Evolutionary conservation across 768 basidiomycete genomes (phyloP).

Genomic region (Boletellus ananas): DNA sequence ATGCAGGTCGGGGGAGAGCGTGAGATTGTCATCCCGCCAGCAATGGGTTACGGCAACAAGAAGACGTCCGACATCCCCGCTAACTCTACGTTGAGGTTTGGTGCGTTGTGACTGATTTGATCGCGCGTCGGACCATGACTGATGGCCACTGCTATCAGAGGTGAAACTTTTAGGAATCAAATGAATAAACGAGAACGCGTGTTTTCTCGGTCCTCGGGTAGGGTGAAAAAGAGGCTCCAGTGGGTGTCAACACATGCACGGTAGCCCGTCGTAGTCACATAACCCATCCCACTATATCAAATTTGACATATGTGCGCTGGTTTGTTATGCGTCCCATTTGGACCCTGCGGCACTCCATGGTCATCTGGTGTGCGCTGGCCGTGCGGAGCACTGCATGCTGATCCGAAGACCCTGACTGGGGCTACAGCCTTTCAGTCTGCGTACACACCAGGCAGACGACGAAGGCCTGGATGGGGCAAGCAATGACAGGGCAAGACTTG

Average conservation of each 20-base stretch:
- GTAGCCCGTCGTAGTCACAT: constrained; percentile 15
- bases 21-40: constrained; percentile 66
- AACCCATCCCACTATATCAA: constrained; percentile 27
- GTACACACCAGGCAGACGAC: constrained; percentile 5
- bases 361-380: constrained; percentile 20
- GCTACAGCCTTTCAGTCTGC: constrained; percentile 1
- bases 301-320: constrained; percentile 18
- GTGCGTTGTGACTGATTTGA: constrained; percentile 39
- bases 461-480: not conserved
- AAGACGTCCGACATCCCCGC: constrained; percentile 63
- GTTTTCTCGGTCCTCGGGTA: constrained; percentile 12
- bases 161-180: constrained; percentile 70
- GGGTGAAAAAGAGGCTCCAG: not conserved
- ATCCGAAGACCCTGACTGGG: constrained; percentile 18
- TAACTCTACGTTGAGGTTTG: constrained; percentile 80
- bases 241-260: constrained; percentile 14
- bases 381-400: constrained; percentile 21
- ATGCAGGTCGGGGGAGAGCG: constrained; percentile 93
- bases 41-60: constrained; percentile 67
- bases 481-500: too few species aligned
- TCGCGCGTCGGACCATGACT: constrained; percentile 5
- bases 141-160: constrained; percentile 40
- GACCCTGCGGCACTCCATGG: constrained; percentile 12
- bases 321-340: constrained; percentile 9
- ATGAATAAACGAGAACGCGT: constrained; percentile 31